These are phyloP conservation scores for Pseudogymnoascus sp. DNA, from an alignment of 2,329 filamentous ascomycete genomes.

Conservation along the genomic window DNA sequence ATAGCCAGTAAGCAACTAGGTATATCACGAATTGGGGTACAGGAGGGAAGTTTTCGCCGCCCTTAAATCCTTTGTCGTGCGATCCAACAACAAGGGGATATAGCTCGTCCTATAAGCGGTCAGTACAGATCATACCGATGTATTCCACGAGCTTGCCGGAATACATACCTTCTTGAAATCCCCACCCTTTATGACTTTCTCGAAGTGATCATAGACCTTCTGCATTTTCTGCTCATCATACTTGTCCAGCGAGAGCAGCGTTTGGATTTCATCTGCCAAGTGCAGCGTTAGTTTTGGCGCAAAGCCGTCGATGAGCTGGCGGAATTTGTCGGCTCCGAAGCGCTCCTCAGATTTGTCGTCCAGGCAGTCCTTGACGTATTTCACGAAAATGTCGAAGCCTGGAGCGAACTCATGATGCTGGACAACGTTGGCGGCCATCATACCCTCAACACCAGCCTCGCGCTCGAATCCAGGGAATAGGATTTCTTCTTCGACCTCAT, in stretches of 20 bases:
- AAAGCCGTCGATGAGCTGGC: conserved; percentile 31
- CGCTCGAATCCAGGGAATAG: conserved; percentile 35
- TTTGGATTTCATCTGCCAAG: conserved; percentile 34
- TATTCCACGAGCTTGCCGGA: not conserved
- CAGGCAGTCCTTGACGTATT: conserved; percentile 28
- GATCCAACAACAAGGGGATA: not conserved
- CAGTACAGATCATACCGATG: not conserved
- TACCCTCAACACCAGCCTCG: conserved; percentile 28
- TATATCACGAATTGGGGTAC: not conserved
- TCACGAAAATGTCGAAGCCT: conserved; percentile 29
- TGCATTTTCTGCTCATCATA: conserved; percentile 27
- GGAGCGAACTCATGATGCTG: conserved; percentile 36
- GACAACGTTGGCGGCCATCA: conserved; percentile 37
- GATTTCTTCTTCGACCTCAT: conserved; percentile 32
- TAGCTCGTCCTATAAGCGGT: not conserved
- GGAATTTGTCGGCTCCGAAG: conserved; percentile 29
- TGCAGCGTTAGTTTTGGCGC: conserved; percentile 31
- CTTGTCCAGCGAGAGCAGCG: conserved; percentile 29
- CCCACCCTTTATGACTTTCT: not conserved
- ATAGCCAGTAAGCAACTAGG: not conserved
- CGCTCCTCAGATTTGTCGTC: conserved; percentile 20
- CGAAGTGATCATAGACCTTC: not conserved
- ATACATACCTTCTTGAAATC: not conserved
- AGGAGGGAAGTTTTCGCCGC: not conserved
- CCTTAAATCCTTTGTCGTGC: not conserved